Percentiles rank a stretch among this genome's conserved stretches.
Evolutionary conservation across 2,329 filamentous ascomycete genomes (phyloP).

Genomic region (Trichophyton benhamiae): DNA sequence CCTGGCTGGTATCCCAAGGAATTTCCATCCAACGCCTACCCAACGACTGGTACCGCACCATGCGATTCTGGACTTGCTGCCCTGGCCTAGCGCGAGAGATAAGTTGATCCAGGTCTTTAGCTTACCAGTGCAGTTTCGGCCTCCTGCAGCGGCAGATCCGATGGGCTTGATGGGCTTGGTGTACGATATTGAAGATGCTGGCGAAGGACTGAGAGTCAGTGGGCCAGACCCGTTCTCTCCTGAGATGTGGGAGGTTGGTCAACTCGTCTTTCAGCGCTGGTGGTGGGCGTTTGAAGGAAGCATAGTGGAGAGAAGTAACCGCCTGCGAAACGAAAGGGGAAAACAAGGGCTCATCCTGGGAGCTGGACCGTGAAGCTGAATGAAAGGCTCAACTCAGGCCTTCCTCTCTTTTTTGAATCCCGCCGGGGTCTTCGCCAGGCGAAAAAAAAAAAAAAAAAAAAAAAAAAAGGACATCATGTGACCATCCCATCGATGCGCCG

Average conservation of each 20-base stretch:
- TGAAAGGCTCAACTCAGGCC: too few species aligned
- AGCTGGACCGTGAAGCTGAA: conserved; percentile 7
- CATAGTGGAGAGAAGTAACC: conserved; percentile 44
- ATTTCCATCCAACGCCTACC: conserved; percentile 41
- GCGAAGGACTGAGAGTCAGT: conserved; percentile 42
- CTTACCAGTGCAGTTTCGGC: conserved; percentile 39
- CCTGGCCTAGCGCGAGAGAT: conserved; percentile 45
- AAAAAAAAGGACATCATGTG: neutral
- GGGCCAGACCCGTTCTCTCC: conserved; percentile 40
- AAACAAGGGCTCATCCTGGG: conserved; percentile 16
- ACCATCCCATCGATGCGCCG: neutral
- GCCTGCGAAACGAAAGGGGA: conserved; percentile 38
- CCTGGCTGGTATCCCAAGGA: conserved; percentile 30
- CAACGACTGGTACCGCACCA: conserved; percentile 44
- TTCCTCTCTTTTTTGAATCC: too few species aligned
- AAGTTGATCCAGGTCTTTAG: conserved; percentile 42
- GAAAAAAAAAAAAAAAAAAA: too few species aligned
- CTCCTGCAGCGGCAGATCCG: conserved; percentile 35
- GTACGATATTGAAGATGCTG: conserved; percentile 45
- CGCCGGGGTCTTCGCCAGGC: neutral
- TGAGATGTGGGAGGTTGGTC: conserved; percentile 45
- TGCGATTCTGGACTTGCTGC: conserved; percentile 45
- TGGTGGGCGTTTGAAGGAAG: conserved; percentile 48
- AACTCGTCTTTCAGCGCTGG: conserved; percentile 47
- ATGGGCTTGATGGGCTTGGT: conserved; percentile 41